These are phyloP conservation scores for Crotalaria pallida DNA, from an alignment of 306 rosid species.

Conservation along the genomic window DNA sequence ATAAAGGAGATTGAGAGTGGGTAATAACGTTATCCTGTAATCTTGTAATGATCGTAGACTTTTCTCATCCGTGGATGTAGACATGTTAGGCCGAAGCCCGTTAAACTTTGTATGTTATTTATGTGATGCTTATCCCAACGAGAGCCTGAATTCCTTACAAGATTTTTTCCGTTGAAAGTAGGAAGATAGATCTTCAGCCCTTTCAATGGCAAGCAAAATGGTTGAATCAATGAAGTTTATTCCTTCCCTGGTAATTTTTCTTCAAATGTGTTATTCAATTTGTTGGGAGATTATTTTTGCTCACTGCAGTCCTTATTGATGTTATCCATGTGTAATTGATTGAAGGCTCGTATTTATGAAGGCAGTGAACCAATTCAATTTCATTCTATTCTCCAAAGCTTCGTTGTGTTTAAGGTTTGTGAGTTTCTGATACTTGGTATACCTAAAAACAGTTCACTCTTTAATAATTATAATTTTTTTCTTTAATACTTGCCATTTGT, in stretches of 20 bases:
- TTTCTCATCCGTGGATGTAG: not conserved
- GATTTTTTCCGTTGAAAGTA: slow-evolving; percentile 35
- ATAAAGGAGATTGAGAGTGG: not conserved
- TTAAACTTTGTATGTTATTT: not conserved
- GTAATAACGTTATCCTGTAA: too few species aligned
- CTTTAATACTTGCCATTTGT: slow-evolving; percentile 16
- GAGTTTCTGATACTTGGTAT: slow-evolving; percentile 3
- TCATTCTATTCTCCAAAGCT: slow-evolving; percentile 79
- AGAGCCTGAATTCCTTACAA: slow-evolving; percentile 19
- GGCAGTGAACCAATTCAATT: slow-evolving; percentile 85
- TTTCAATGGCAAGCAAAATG: slow-evolving; percentile 75
- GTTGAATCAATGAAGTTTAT: slow-evolving; percentile 81
- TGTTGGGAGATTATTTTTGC: slow-evolving; percentile 2
- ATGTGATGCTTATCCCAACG: not conserved
- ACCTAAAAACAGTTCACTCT: not conserved
- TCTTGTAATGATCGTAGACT: not conserved
- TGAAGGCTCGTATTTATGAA: slow-evolving; percentile 84
- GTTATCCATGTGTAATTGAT: slow-evolving; percentile 25
- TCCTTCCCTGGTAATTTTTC: slow-evolving; percentile 63
- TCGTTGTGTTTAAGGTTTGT: slow-evolving; percentile 78
- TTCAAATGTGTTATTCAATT: slow-evolving; percentile 13
- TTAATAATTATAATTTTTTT: not conserved
- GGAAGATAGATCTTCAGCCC: slow-evolving; percentile 80
- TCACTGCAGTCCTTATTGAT: slow-evolving; percentile 30
- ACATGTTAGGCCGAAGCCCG: not conserved